phyloP scores from a whole-genome alignment of 2,329 filamentous ascomycete genomes.

The Aureobasidium sp. region DNA sequence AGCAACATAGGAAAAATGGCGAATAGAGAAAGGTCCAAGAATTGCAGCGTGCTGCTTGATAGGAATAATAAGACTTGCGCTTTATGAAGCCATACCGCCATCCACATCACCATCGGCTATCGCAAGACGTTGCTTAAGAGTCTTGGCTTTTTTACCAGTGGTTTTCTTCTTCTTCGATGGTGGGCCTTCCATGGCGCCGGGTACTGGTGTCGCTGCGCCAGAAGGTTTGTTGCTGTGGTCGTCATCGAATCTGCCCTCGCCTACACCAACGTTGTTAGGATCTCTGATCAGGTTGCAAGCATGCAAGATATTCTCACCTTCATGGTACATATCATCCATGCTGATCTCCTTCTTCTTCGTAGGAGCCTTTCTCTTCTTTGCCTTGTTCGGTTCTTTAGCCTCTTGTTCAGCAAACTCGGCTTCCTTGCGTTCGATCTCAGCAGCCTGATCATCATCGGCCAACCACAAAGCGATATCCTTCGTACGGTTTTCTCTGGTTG shows the following conservation, averaged over 20 bases:
- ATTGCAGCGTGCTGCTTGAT: background rate
- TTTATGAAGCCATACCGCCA: constrained; percentile 11
- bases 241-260: constrained; percentile 95
- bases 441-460: constrained; percentile 92
- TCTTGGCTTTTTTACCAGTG: constrained; percentile 47
- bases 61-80: background rate
- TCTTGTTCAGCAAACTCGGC: constrained; percentile 70
- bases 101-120: constrained; percentile 39
- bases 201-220: constrained; percentile 75
- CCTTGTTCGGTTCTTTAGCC: constrained; percentile 42
- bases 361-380: constrained; percentile 41
- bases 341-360: constrained; percentile 58
- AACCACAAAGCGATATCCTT: constrained; percentile 99
- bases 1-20: background rate
- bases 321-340: constrained; percentile 97
- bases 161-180: constrained; percentile 51
- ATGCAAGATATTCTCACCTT: constrained; percentile 62
- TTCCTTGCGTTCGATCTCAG: constrained; percentile 87
- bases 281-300: constrained; percentile 16
- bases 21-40: background rate
- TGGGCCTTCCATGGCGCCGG: constrained; percentile 40
- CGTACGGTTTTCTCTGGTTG: constrained; percentile 75
- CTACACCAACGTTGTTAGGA: constrained; percentile 45
- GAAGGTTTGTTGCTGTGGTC: constrained; percentile 74
- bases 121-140: constrained; percentile 42